Base-by-base conservation (phyloP, 2,329 filamentous ascomycete genomes). In the Phaeosphaeria sp. region DNA sequence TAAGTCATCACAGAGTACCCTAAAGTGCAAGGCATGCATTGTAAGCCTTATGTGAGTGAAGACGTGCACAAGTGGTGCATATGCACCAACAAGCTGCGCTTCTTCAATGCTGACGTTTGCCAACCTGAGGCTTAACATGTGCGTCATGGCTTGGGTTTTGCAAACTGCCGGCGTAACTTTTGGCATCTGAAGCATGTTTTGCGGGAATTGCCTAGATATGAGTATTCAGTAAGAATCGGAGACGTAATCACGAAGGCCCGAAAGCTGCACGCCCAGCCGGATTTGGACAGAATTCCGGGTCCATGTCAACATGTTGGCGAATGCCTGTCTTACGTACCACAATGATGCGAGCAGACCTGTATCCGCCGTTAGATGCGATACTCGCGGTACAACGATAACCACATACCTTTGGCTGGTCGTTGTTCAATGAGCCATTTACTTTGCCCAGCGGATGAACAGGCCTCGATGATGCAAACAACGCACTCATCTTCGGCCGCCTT, bases 371-470 rank as follows among this genome's bases (percentile, higher is more conserved):
- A 53, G 59, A 46, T 59, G 59, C 41, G 36, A 25, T 52, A 25
- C 25, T 22, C 48, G 43, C 20, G 20, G 33, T 21, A n/a, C 15
- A 11, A 36, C n/a, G n/a, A 18, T 30, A 15, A 15, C 17, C 20
- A 42, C 65, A 47, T 58, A 72, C 72, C 71, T 69, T 74, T 76
- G 9, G 69, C 70, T 13, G 75, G 75, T 44, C 75, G 62, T 46
- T 77, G 71, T 49, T 77, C 73, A 27, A 77, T 75, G 2, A 77
- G 60, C 68, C 70, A 77, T 46, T 68, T 72, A 52, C 65, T 70
- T 2, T 49, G 50, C 0, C 59, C 59, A 13, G 62, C 52, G 13
- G 55, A 23, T 6, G 47, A 21, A 27, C 44, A 25, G 13, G 66
- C 47, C 50, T 73, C 67, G 42, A 77, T 54, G 7, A 77, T 60